Evolutionary conservation across 805 yeast genomes (phyloP).

Genomic region (Saitoella complicata): DNA sequence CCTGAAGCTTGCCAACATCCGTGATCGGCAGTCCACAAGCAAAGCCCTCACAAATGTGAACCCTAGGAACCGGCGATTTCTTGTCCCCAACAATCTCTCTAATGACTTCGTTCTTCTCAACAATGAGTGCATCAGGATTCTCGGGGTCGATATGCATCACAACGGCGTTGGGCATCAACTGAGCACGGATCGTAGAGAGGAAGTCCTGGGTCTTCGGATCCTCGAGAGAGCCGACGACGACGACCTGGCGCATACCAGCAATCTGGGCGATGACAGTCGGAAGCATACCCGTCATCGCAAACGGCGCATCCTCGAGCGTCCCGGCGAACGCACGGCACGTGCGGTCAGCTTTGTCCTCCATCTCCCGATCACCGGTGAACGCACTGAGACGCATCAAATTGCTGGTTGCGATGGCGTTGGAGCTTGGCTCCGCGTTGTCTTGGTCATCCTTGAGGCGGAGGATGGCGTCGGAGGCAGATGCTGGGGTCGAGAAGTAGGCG

Average conservation of each 20-base stretch:
- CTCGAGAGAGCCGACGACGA: constrained; percentile 3
- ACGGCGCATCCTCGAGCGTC: constrained; percentile 8
- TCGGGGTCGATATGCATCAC: constrained; percentile 2
- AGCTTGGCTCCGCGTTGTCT: constrained; percentile 24
- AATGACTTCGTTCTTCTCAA: constrained; percentile 1
- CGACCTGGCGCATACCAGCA: constrained; percentile 7
- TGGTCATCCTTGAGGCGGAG: constrained; percentile 23
- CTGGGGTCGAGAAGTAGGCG: constrained; percentile 19
- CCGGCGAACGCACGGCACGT: constrained; percentile 7
- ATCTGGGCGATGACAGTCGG: constrained; percentile 5
- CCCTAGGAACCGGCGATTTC: constrained; percentile 6
- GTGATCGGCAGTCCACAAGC: constrained; percentile 9
- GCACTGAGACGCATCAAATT: constrained; percentile 19
- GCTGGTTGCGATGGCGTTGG: constrained; percentile 21
- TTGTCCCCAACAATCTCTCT: background rate
- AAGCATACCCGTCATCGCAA: constrained; percentile 7
- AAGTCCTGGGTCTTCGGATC: background rate
- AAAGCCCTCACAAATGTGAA: constrained; percentile 7
- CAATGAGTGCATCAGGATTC: background rate
- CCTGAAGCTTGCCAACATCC: constrained; percentile 2
- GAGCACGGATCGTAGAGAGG: constrained; percentile 1
- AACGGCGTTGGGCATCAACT: constrained; percentile 4
- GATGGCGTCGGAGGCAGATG: constrained; percentile 13
- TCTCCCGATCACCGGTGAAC: constrained; percentile 9
- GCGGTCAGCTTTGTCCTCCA: constrained; percentile 5